These are phyloP conservation scores for Malus hybrid DNA, from an alignment of 331 rosid genomes.

Conservation along the genomic window DNA sequence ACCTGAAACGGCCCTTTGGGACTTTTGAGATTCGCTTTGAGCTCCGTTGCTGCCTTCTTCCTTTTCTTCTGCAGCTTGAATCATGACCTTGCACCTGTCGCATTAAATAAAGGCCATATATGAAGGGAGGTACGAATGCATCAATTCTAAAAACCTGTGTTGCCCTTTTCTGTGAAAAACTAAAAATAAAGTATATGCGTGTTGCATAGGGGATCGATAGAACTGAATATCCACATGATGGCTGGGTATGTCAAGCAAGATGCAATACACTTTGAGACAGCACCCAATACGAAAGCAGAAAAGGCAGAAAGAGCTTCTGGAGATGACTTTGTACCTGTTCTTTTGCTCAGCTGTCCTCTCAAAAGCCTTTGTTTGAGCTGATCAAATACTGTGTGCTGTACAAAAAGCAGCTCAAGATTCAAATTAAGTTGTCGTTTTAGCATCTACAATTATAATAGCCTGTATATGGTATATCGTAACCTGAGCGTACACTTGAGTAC, in stretches of 20 bases:
- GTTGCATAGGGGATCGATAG: conserved; percentile 1
- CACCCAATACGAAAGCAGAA: conserved; percentile 80
- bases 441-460: background rate
- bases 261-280: conserved; percentile 87
- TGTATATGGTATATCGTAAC: background rate
- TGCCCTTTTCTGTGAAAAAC: background rate
- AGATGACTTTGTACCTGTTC: conserved; percentile 45
- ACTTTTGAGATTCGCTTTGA: conserved; percentile 31
- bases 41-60: conserved; percentile 31
- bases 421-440: conserved; percentile 6
- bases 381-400: conserved; percentile 85
- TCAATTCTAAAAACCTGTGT: background rate
- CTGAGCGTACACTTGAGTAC: conserved; percentile 20
- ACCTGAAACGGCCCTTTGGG: conserved; percentile 60
- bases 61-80: conserved; percentile 75
- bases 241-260: conserved; percentile 96
- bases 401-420: conserved; percentile 6
- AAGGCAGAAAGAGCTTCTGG: conserved; percentile 79
- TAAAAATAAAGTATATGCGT: background rate
- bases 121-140: background rate
- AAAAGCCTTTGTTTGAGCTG: conserved; percentile 73
- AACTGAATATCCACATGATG: conserved; percentile 56
- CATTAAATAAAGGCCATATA: conserved; percentile 7
- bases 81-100: conserved; percentile 79
- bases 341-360: conserved; percentile 36